Conservation (phyloP, 495 filamentous ascomycete species). For the Aspergillus bridgeri region DNA sequence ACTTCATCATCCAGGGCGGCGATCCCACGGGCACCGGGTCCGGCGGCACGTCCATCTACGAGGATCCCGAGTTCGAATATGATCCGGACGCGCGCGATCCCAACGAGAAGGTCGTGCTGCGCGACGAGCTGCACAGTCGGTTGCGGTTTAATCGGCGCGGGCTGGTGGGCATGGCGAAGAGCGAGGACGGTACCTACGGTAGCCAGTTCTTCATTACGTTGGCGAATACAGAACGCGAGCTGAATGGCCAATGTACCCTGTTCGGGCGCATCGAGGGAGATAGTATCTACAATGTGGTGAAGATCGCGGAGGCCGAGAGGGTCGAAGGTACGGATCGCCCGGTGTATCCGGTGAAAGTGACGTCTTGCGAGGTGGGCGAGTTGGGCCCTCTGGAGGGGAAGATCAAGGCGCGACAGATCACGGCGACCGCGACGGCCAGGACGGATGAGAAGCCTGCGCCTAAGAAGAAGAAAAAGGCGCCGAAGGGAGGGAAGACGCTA, state of each 20-base stretch:
- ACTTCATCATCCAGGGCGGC: slow-evolving; percentile 92
- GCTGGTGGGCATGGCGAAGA: slow-evolving; percentile 84
- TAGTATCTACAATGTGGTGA: slow-evolving; percentile 91
- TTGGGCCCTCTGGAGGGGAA: slow-evolving; percentile 87
- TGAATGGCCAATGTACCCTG: slow-evolving; percentile 87
- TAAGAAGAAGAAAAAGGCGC: slow-evolving; percentile 74
- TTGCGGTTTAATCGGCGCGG: slow-evolving; percentile 91
- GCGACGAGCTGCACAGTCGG: slow-evolving; percentile 87
- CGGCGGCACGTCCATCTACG: slow-evolving; percentile 88
- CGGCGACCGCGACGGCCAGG: slow-evolving; percentile 25
- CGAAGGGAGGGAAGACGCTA: slow-evolving; percentile 72
- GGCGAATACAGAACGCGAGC: slow-evolving; percentile 70
- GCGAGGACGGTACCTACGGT: slow-evolving; percentile 69
- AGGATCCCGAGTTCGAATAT: slow-evolving; percentile 74
- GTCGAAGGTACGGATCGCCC: slow-evolving; percentile 79
- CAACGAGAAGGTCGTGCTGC: slow-evolving; percentile 62
- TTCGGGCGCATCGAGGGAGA: slow-evolving; percentile 93
- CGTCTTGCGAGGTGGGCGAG: slow-evolving; percentile 65
- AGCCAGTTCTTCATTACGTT: slow-evolving; percentile 98
- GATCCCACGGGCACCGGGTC: slow-evolving; percentile 90
- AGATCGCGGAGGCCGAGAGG: slow-evolving; percentile 84
- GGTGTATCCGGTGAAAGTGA: slow-evolving; percentile 81
- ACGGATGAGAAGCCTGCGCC: slow-evolving; percentile 35
- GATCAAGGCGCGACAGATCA: slow-evolving; percentile 66
- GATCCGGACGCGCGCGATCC: slow-evolving; percentile 57